phyloP scores from a whole-genome alignment of 305 asterid species.

The Salvia sclarea region DNA sequence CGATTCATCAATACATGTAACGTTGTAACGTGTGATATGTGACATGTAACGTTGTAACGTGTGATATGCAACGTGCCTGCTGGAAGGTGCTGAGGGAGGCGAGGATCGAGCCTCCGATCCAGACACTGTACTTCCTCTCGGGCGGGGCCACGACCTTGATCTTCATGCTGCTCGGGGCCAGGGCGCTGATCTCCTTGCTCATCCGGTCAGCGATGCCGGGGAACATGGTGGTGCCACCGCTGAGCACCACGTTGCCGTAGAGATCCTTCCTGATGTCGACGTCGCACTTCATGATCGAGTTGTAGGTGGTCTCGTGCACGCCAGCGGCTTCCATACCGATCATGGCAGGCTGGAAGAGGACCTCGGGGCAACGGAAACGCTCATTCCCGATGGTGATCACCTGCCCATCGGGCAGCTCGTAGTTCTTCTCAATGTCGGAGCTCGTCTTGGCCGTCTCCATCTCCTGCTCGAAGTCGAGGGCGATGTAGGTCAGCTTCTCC shows the following conservation, averaged over 20 bases:
- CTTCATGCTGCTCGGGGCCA: conserved; percentile 40
- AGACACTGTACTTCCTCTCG: conserved; percentile 36
- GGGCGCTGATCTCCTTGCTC: conserved; percentile 37
- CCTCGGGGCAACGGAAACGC: conserved; percentile 40
- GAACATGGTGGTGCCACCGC: conserved; percentile 38
- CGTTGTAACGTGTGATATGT: no score
- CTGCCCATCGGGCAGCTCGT: conserved; percentile 36
- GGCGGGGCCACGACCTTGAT: conserved; percentile 40
- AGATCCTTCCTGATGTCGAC: conserved; percentile 37
- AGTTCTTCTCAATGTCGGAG: conserved; percentile 38
- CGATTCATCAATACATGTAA: no score
- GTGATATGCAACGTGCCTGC: conserved; percentile 28
- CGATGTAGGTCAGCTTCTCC: conserved; percentile 36
- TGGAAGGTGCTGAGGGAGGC: conserved; percentile 40
- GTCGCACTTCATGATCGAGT: conserved; percentile 37
- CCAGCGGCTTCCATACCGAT: conserved; percentile 40
- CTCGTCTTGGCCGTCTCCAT: conserved; percentile 35
- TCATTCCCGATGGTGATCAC: conserved; percentile 40
- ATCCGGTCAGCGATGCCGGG: conserved; percentile 37
- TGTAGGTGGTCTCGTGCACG: conserved; percentile 35
- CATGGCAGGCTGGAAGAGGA: conserved; percentile 42
- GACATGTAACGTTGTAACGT: not conserved
- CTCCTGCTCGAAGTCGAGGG: conserved; percentile 38
- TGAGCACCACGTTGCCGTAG: conserved; percentile 35
- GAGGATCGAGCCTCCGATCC: conserved; percentile 37